These are phyloP conservation scores for Venturiaceae sp. DNA, from an alignment of 2,329 filamentous ascomycete genomes.

Conservation along the genomic window DNA sequence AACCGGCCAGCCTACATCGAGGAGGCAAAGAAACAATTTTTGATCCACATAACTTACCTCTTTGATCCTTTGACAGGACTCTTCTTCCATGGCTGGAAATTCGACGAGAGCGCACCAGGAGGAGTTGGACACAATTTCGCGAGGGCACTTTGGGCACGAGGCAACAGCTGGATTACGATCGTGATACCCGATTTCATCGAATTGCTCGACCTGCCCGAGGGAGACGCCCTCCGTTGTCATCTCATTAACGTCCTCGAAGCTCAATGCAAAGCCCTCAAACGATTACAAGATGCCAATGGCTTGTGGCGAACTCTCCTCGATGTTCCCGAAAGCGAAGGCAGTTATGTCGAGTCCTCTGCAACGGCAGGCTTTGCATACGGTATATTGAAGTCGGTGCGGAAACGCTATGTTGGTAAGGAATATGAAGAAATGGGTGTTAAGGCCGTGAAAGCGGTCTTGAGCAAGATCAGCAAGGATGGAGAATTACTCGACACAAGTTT, in stretches of 20 bases:
- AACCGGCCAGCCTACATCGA: conserved; percentile 62
- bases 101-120: conserved; percentile 48
- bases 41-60: conserved; percentile 70
- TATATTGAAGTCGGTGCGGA: conserved; percentile 62
- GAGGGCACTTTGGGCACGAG: conserved; percentile 45
- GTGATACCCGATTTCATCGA: conserved; percentile 77
- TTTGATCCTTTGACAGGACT: conserved; percentile 62
- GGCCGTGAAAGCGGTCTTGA: conserved; percentile 57
- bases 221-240: conserved; percentile 51
- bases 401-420: conserved; percentile 55
- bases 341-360: conserved; percentile 67
- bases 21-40: conserved; percentile 69
- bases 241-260: conserved; percentile 56
- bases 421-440: conserved; percentile 53
- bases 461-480: conserved; percentile 55
- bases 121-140: conserved; percentile 46
- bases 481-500: conserved; percentile 69
- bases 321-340: conserved; percentile 53
- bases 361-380: conserved; percentile 76
- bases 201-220: conserved; percentile 49
- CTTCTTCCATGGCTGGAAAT: conserved; percentile 78
- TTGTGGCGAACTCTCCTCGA: conserved; percentile 70
- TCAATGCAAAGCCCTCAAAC: conserved; percentile 56
- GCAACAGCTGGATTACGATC: conserved; percentile 70
- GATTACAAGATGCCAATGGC: conserved; percentile 51